Evolutionary conservation across 2,329 filamentous ascomycete species (phyloP), one percentile per base, ranked within the genome.

Genomic region (Aureobasidium namibiae): DNA sequence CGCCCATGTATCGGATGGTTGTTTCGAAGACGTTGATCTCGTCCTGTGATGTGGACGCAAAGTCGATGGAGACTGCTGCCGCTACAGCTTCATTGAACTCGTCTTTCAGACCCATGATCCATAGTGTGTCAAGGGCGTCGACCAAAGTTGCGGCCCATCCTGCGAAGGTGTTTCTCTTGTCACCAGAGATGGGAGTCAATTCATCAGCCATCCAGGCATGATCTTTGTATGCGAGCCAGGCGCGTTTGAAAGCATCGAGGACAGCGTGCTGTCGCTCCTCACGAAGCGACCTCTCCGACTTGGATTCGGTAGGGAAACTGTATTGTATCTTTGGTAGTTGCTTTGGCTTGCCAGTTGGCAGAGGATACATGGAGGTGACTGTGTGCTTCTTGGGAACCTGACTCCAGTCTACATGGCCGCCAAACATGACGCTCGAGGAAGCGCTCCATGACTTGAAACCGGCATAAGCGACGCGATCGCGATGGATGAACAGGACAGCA

Each of bases 61-160:
- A 76, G 61, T 79, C 71, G 50, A 80, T 75, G 24, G 65, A 65
- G 42, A 74, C 69, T 0, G 75, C 67, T 11, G 75, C 74, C n/a
- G 69, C 65, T 16, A 78, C 74, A 1, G 77, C 77, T 24, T 73
- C 72, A 16, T 72, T 66, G 56, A 78, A 80, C 44, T 80, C 76
- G 8, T 13, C 11, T 62, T 78, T 79, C 67, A 89, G 64, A 4
- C 80, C 86, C 81, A 89, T 84, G 63, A 89, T 86, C 85, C 86
- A 89, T 13, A 90, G 74, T 13, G 83, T 84, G 67, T 89, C 87
- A 50, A 92, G 74, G 1, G 83, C 77, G 74, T 96, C 90, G 10
- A 96, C 88, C 62, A 95, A 70, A 0, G 90, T 94, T 16, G 90
- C 90, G 16, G 88, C 88, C 91, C 91, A 95, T 50, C 88, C 89